phyloP scores from a whole-genome alignment of 805 yeast genomes.

The Sugiyamaella marilandica region DNA sequence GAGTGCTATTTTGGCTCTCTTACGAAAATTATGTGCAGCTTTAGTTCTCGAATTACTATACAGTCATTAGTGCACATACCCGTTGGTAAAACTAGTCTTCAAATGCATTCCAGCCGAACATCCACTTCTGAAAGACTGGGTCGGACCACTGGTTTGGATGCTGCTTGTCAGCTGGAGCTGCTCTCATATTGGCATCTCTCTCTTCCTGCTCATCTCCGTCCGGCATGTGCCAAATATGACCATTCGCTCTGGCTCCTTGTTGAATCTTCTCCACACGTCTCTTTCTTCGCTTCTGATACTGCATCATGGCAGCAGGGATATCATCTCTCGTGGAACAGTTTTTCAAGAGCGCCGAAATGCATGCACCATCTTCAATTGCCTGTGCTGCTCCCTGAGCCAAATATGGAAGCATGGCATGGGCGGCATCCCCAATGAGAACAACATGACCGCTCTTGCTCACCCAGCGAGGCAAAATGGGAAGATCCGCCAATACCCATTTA shows the following conservation, averaged over 20 bases:
- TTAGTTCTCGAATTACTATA: too few species aligned
- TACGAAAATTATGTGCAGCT: too few species aligned
- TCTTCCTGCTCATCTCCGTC: constrained; percentile 16
- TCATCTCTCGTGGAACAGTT: constrained; percentile 3
- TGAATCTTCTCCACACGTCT: constrained; percentile 6
- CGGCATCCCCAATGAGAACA: constrained; percentile 12
- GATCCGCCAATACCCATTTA: constrained; percentile 11
- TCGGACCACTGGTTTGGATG: constrained; percentile 14
- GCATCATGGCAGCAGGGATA: constrained; percentile 1
- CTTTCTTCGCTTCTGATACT: constrained; percentile 11
- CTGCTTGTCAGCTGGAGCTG: constrained; percentile 8
- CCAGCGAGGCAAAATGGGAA: constrained; percentile 10
- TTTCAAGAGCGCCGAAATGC: constrained; percentile 6
- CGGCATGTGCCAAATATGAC: constrained; percentile 10
- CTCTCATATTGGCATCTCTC: constrained; percentile 8
- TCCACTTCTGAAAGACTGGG: constrained; percentile 11
- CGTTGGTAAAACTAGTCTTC: not conserved
- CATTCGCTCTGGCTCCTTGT: constrained; percentile 2
- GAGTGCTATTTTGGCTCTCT: too few species aligned
- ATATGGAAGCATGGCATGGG: constrained; percentile 11
- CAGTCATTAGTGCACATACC: too few species aligned
- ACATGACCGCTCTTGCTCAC: constrained; percentile 6
- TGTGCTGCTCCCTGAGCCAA: constrained; percentile 10
- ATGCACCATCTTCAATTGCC: constrained; percentile 14
- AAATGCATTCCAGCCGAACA: constrained; percentile 14